Conservation (phyloP, 805 yeast species). For the Zygotorulaspora florentina region DNA sequence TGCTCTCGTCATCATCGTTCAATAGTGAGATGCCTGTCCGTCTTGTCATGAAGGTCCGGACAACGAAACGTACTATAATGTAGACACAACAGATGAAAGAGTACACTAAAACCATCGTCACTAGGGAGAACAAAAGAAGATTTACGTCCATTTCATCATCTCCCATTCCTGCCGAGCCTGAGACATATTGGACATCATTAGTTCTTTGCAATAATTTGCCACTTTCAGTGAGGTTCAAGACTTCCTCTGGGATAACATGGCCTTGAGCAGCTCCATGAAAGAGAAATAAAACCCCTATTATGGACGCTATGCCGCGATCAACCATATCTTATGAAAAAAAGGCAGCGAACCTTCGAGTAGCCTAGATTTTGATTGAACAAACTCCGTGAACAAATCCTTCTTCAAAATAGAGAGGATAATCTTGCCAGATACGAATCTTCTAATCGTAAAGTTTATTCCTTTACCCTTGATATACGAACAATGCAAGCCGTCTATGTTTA, state of each 20-base stretch:
- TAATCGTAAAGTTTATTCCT: too few species aligned
- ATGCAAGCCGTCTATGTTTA: too few species aligned
- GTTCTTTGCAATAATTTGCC: neutral
- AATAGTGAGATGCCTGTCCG: conserved; percentile 16
- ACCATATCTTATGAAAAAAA: conserved; percentile 6
- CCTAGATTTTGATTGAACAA: neutral
- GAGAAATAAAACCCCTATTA: neutral
- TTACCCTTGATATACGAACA: too few species aligned
- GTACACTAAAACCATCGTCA: conserved; percentile 22
- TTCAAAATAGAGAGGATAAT: neutral
- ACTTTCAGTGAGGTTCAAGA: conserved; percentile 4
- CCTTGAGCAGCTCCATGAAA: conserved; percentile 3
- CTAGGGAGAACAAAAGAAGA: conserved; percentile 22
- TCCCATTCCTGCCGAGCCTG: conserved; percentile 7
- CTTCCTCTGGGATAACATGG: conserved; percentile 11
- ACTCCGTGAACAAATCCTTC: neutral
- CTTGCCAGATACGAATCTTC: neutral
- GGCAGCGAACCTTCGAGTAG: neutral
- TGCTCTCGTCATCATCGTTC: conserved; percentile 14
- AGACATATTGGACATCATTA: conserved; percentile 3
- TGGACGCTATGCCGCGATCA: conserved; percentile 3
- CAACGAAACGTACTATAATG: conserved; percentile 14
- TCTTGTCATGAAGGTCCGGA: conserved; percentile 12
- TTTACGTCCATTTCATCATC: conserved; percentile 26
- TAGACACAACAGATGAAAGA: conserved; percentile 17